These are phyloP conservation scores for Apiospora sp. DNA, from an alignment of 2,329 filamentous ascomycete genomes.

Conservation along the genomic window DNA sequence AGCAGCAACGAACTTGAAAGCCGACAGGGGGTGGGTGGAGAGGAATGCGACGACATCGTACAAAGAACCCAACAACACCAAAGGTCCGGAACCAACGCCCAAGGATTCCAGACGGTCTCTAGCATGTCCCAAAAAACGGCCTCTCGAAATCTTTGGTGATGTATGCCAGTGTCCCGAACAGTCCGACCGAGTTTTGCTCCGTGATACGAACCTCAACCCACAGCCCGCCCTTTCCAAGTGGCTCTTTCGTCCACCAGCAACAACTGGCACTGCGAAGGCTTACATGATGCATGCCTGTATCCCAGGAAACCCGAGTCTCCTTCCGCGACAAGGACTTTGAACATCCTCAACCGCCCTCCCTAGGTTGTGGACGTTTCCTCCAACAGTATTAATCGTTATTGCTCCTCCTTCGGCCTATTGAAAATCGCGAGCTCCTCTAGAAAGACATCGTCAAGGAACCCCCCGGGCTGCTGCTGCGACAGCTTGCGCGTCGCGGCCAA, in stretches of 20 bases:
- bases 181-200: not conserved
- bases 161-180: not conserved
- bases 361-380: no score
- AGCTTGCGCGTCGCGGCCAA: not conserved
- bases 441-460: not conserved
- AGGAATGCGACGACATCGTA: not conserved
- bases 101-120: not conserved
- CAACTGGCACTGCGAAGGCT: not conserved
- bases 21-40: not conserved
- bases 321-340: no score
- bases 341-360: not conserved
- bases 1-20: not conserved
- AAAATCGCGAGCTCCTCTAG: constrained; percentile 1
- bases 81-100: not conserved
- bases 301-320: no score
- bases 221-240: not conserved
- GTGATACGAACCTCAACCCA: not conserved
- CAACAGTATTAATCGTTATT: not conserved
- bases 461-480: not conserved
- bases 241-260: not conserved
- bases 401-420: not conserved
- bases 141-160: not conserved
- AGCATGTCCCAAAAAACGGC: not conserved
- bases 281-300: no score
- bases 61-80: not conserved